Evolutionary conservation across 768 basidiomycete species (phyloP).

Genomic region (Trametes cubensis): DNA sequence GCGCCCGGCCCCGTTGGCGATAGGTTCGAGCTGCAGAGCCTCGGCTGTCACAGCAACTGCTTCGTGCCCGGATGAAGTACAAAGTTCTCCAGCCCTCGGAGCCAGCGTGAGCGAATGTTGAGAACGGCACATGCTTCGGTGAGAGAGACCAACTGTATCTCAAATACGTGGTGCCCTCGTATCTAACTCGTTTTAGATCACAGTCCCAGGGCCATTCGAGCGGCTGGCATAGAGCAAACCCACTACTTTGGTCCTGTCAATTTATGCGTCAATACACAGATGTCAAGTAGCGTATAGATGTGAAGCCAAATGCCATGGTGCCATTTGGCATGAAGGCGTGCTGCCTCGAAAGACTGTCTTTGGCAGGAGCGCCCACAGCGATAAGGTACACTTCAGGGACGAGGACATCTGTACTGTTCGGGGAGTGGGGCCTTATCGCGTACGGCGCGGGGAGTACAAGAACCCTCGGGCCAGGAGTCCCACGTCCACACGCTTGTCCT

Average conservation of each 20-base stretch:
- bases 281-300: not conserved
- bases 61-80: not conserved
- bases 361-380: conserved; percentile 3
- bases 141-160: not conserved
- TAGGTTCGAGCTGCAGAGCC: no score
- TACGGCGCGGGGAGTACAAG: conserved; percentile 17
- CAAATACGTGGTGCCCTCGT: not conserved
- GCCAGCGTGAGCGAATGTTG: not conserved
- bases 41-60: no score
- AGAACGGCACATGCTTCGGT: not conserved
- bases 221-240: no score
- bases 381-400: conserved; percentile 14
- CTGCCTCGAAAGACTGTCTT: not conserved
- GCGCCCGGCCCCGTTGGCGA: no score
- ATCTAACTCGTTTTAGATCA: not conserved
- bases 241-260: no score
- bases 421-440: conserved; percentile 18
- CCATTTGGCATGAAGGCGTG: not conserved
- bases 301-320: not conserved
- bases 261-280: no score
- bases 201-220: not conserved
- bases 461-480: conserved; percentile 1
- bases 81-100: not conserved
- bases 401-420: not conserved
- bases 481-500: conserved; percentile 14